Conservation (phyloP, 768 basidiomycete genomes). For the Tricholoma bakamatsutake region DNA sequence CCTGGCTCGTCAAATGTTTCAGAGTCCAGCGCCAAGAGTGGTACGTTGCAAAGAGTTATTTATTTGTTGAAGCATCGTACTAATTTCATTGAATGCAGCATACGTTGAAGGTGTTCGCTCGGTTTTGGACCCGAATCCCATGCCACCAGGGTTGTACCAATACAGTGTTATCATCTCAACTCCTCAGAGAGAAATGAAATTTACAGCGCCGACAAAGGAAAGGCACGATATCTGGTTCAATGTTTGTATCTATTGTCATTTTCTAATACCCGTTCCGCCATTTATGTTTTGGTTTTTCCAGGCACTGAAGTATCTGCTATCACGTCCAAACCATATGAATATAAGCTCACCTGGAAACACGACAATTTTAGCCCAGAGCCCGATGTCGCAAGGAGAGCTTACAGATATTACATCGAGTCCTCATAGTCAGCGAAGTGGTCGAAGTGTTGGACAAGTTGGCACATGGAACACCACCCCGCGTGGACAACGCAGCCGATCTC, state of each 20-base stretch:
- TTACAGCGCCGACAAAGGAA: constrained; percentile 94
- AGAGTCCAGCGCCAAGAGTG: constrained; percentile 94
- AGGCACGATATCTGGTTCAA: constrained; percentile 96
- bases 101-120: constrained; percentile 90
- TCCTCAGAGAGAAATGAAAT: constrained; percentile 94
- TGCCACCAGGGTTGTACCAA: constrained; percentile 89
- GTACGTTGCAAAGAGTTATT: constrained; percentile 43
- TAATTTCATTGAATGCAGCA: constrained; percentile 40
- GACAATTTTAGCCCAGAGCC: constrained; percentile 39
- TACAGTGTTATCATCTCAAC: constrained; percentile 93
- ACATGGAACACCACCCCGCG: constrained; percentile 74
- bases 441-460: constrained; percentile 53
- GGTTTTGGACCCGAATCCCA: constrained; percentile 93
- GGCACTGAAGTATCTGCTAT: constrained; percentile 89
- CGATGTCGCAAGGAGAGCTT: constrained; percentile 39
- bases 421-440: constrained; percentile 65
- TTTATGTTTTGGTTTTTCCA: constrained; percentile 24
- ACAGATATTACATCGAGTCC: constrained; percentile 57
- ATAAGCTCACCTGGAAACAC: constrained; percentile 34
- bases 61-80: neutral
- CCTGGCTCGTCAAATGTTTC: constrained; percentile 84
- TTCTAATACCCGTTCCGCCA: constrained; percentile 8
- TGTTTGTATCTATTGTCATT: constrained; percentile 38
- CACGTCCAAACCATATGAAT: constrained; percentile 51
- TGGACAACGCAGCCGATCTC: constrained; percentile 73